Evolutionary conservation across 768 basidiomycete species (phyloP).

Genomic region (Mycena floridula): DNA sequence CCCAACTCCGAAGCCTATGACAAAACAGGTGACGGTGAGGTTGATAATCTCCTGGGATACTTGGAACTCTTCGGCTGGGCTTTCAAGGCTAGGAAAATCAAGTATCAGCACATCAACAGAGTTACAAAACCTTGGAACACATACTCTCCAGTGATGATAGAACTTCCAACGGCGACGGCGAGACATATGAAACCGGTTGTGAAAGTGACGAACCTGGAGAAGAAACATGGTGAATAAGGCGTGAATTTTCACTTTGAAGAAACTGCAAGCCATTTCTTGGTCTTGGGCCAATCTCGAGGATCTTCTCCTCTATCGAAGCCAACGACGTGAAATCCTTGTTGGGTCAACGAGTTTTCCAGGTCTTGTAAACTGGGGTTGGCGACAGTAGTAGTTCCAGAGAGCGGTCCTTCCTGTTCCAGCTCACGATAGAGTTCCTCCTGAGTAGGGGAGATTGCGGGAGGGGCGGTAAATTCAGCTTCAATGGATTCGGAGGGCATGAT

Average conservation of each 20-base stretch:
- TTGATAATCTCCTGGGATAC: constrained; percentile 31
- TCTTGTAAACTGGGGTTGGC: constrained; percentile 4
- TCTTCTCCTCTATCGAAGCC: constrained; percentile 25
- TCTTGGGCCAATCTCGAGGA: constrained; percentile 27
- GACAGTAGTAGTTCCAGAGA: background rate
- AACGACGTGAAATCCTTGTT: constrained; percentile 13
- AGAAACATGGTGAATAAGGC: background rate
- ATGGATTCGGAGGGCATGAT: constrained; percentile 15
- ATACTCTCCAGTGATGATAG: constrained; percentile 35
- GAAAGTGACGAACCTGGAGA: constrained; percentile 27
- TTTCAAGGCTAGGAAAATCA: constrained; percentile 19
- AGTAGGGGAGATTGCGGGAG: constrained; percentile 7
- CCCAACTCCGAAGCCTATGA: constrained; percentile 37
- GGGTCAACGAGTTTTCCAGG: constrained; percentile 8
- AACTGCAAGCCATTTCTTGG: constrained; percentile 26
- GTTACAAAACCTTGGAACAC: constrained; percentile 9
- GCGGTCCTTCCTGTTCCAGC: constrained; percentile 8
- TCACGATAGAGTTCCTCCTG: constrained; percentile 14
- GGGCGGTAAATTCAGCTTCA: constrained; percentile 13
- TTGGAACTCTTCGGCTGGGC: constrained; percentile 24
- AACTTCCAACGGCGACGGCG: constrained; percentile 31
- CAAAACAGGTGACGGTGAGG: constrained; percentile 36
- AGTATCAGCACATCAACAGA: background rate
- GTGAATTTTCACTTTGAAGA: too few relatives aligned
- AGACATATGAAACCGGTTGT: constrained; percentile 29